Conservation (phyloP, 139 green algal genomes). For the Diplosphaera chodatii region DNA sequence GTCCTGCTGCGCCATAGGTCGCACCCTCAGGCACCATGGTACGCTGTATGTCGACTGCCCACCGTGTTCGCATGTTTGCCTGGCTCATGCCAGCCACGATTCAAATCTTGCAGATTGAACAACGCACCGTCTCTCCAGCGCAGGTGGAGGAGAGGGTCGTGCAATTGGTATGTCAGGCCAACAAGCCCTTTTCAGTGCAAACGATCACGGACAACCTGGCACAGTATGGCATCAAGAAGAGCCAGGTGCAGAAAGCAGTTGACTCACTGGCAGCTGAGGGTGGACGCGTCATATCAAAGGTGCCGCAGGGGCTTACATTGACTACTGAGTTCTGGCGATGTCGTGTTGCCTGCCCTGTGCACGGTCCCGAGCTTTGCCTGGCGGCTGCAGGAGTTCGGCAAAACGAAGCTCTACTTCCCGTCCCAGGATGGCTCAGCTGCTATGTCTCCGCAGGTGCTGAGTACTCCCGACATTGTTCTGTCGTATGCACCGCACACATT, state of each 20-base stretch:
- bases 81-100: too few relatives aligned
- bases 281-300: constrained; percentile 56
- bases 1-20: too few relatives aligned
- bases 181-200: constrained; percentile 62
- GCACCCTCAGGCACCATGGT: too few relatives aligned
- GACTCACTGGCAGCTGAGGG: constrained; percentile 34
- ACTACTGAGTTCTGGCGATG: neutral
- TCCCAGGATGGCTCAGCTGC: constrained; percentile 42
- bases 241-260: constrained; percentile 51
- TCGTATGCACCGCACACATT: too few relatives aligned
- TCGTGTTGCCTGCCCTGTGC: neutral
- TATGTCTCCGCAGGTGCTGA: constrained; percentile 44
- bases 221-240: constrained; percentile 65
- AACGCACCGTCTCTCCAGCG: neutral
- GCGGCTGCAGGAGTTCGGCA: constrained; percentile 66
- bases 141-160: constrained; percentile 38
- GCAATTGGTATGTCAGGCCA: constrained; percentile 42
- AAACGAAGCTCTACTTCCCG: constrained; percentile 73
- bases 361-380: neutral
- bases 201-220: constrained; percentile 53
- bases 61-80: too few relatives aligned
- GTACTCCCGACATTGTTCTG: neutral
- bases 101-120: too few relatives aligned
- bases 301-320: neutral
- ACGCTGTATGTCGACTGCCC: neutral